Conservation (phyloP, 805 yeast genomes). For the Starmerella scarabaei region DNA sequence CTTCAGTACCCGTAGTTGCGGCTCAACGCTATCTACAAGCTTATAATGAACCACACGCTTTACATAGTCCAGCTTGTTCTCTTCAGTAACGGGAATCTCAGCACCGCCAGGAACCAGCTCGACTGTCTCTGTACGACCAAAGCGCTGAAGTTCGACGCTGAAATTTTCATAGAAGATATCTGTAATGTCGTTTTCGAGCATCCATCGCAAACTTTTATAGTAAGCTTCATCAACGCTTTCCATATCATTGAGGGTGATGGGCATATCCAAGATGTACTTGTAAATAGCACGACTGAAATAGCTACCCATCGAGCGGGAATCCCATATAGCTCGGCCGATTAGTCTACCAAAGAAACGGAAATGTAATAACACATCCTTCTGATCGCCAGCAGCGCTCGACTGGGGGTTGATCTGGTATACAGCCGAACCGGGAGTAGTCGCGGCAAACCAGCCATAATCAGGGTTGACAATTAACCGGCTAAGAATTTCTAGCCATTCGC, state of each 20-base stretch:
- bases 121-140: slow-evolving; percentile 30
- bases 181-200: slow-evolving; percentile 91
- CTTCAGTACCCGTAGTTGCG: slow-evolving; percentile 74
- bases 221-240: slow-evolving; percentile 87
- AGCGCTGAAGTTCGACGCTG: slow-evolving; percentile 84
- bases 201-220: slow-evolving; percentile 87
- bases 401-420: slow-evolving; percentile 93
- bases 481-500: slow-evolving; percentile 95
- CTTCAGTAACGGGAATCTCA: slow-evolving; percentile 75
- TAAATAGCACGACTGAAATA: slow-evolving; percentile 93
- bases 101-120: slow-evolving; percentile 77
- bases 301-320: slow-evolving; percentile 74
- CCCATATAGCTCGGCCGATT: slow-evolving; percentile 88
- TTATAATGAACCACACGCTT: slow-evolving; percentile 74
- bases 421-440: slow-evolving; percentile 82
- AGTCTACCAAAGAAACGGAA: slow-evolving; percentile 90
- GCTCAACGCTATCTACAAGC: slow-evolving; percentile 66
- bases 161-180: slow-evolving; percentile 91
- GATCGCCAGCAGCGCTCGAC: slow-evolving; percentile 56
- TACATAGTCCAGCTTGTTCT: slow-evolving; percentile 82
- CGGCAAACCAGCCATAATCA: slow-evolving; percentile 80
- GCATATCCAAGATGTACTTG: slow-evolving; percentile 65
- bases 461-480: slow-evolving; percentile 94
- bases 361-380: slow-evolving; percentile 71
- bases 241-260: slow-evolving; percentile 82